A percentile compares a stretch with the other conserved stretches of the same genome.
phyloP scores from a whole-genome alignment of 805 yeast genomes.

The Ogataea ganodermae region DNA sequence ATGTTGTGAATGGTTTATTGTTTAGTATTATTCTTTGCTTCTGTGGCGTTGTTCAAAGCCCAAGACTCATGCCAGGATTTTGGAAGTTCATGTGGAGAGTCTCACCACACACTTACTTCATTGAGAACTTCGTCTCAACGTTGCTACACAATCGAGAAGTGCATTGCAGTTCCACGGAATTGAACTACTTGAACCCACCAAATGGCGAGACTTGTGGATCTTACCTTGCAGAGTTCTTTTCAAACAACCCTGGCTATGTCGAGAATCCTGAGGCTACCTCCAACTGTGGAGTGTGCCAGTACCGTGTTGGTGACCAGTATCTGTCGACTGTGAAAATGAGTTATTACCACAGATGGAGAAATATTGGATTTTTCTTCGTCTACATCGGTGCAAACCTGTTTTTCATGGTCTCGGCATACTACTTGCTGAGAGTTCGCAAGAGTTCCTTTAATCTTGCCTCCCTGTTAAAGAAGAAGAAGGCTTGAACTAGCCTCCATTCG shows the following conservation, averaged over 20 bases:
- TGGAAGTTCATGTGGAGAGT: slow-evolving; percentile 48
- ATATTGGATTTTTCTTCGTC: slow-evolving; percentile 31
- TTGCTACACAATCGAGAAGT: slow-evolving; percentile 42
- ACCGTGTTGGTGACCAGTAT: slow-evolving; percentile 25
- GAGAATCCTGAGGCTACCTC: slow-evolving; percentile 26
- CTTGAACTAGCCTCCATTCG: not conserved
- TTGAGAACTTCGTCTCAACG: slow-evolving; percentile 43
- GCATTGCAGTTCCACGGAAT: slow-evolving; percentile 41
- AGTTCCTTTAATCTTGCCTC: not conserved
- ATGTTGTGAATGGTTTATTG: slow-evolving; percentile 42
- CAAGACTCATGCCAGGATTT: slow-evolving; percentile 46
- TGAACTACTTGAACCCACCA: slow-evolving; percentile 43
- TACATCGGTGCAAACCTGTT: slow-evolving; percentile 21
- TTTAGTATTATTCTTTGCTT: slow-evolving; percentile 37
- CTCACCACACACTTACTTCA: slow-evolving; percentile 51
- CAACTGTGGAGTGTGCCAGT: slow-evolving; percentile 27
- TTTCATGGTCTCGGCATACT: not conserved
- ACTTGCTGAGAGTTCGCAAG: not conserved
- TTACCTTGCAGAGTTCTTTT: slow-evolving; percentile 40
- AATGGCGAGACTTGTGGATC: slow-evolving; percentile 52
- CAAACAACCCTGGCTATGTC: slow-evolving; percentile 48
- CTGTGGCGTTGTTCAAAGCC: slow-evolving; percentile 47
- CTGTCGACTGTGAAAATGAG: slow-evolving; percentile 18
- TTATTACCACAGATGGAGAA: slow-evolving; percentile 28
- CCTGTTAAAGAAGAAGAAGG: not conserved